These are phyloP conservation scores for Butyriboletus loyo DNA, from an alignment of 768 basidiomycete genomes.

Conservation along the genomic window DNA sequence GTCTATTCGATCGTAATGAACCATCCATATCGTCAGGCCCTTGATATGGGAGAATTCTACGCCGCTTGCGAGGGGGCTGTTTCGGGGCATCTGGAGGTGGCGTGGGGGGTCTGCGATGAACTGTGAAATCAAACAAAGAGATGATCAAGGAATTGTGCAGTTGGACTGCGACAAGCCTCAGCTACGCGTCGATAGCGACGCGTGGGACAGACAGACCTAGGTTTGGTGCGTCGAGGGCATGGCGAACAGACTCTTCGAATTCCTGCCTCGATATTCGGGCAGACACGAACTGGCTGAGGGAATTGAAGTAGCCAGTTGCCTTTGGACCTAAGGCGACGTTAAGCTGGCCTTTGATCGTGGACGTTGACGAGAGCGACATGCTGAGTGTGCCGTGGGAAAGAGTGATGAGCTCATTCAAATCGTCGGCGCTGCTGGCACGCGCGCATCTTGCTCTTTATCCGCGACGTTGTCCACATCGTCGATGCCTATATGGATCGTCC, in stretches of 20 bases:
- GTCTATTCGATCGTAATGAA: constrained; percentile 55
- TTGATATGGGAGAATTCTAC: constrained; percentile 68
- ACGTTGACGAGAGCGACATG: constrained; percentile 75
- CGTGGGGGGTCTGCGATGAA: constrained; percentile 63
- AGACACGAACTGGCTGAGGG: constrained; percentile 64
- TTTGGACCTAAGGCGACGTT: constrained; percentile 58
- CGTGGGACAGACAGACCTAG: constrained; percentile 36
- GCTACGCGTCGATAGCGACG: not conserved
- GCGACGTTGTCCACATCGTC: constrained; percentile 10
- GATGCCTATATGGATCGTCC: constrained; percentile 48
- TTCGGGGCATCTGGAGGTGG: constrained; percentile 63
- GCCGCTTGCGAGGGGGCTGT: constrained; percentile 63
- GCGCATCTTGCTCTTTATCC: not conserved
- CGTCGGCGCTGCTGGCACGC: no score
- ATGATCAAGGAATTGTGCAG: constrained; percentile 83
- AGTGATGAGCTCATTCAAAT: not conserved
- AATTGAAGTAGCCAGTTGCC: constrained; percentile 56
- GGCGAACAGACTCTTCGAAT: constrained; percentile 69
- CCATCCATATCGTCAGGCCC: constrained; percentile 58
- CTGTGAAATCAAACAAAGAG: constrained; percentile 77
- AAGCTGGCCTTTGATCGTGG: constrained; percentile 69
- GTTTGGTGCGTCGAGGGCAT: constrained; percentile 56
- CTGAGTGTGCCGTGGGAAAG: constrained; percentile 14
- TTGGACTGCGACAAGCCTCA: constrained; percentile 49
- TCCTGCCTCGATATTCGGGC: constrained; percentile 69